phyloP scores from a whole-genome alignment of 73 alveolate species.

The Paramecium tetraurelia region DNA sequence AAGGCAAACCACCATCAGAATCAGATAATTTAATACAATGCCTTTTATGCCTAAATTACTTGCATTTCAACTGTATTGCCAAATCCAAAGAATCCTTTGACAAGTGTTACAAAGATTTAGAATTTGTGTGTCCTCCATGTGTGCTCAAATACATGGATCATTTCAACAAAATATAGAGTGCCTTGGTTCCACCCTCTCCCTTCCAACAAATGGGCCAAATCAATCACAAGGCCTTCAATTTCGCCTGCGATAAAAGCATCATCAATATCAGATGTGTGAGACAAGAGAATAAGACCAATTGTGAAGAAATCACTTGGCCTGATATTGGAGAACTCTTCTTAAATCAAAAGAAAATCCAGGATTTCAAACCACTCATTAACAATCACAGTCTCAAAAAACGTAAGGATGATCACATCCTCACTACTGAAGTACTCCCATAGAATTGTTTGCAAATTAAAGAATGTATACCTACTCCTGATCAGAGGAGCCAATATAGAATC shows the following conservation, averaged over 20 bases:
- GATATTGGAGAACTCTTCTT: constrained; percentile 21
- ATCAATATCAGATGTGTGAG: constrained; percentile 29
- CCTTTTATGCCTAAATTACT: neutral
- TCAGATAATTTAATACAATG: neutral
- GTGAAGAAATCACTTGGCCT: constrained; percentile 48
- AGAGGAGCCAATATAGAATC: neutral
- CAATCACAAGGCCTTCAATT: neutral
- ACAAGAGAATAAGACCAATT: neutral
- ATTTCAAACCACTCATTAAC: neutral
- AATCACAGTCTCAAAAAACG: constrained; percentile 23
- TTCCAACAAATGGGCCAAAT: neutral
- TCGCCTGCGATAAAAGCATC: neutral
- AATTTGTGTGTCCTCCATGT: constrained; percentile 43
- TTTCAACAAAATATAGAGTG: neutral
- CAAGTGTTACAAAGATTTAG: neutral
- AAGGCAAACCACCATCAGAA: neutral
- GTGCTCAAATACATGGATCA: neutral
- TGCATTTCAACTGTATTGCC: neutral
- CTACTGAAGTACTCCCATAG: neutral
- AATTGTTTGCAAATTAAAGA: constrained; percentile 5
- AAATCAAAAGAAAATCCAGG: neutral
- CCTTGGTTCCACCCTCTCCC: neutral
- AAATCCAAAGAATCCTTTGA: neutral
- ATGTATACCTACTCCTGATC: neutral
- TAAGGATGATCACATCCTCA: neutral